These are phyloP conservation scores for Setomelanomma holmii DNA, from an alignment of 2,329 filamentous ascomycete species.

Conservation along the genomic window DNA sequence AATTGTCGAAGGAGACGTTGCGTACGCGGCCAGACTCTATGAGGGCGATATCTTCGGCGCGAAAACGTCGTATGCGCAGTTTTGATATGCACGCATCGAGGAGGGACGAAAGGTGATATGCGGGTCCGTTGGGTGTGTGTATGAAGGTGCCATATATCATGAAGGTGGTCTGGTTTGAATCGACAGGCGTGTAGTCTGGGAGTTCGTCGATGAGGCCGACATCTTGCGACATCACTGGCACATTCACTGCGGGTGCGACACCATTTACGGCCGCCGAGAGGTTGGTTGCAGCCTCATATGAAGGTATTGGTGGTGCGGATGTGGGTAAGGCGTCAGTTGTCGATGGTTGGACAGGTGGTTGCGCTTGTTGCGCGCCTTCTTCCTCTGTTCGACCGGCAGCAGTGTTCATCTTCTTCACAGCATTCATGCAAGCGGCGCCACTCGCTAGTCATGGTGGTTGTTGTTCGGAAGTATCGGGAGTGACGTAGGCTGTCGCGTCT, in stretches of 20 bases:
- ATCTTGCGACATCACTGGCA: background rate
- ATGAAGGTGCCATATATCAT: conserved; percentile 36
- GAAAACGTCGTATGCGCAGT: conserved; percentile 28
- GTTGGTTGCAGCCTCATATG: conserved; percentile 23
- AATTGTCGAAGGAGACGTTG: conserved; percentile 28
- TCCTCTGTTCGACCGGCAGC: background rate
- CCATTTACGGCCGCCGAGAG: conserved; percentile 1
- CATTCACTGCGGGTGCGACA: conserved; percentile 1
- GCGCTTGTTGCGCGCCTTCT: background rate
- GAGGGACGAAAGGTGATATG: conserved; percentile 36
- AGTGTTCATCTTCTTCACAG: conserved; percentile 4
- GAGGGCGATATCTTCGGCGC: conserved; percentile 24
- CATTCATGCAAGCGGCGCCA: background rate
- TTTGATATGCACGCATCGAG: conserved; percentile 26
- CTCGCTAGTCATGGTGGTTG: background rate
- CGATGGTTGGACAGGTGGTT: background rate
- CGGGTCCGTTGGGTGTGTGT: conserved; percentile 27
- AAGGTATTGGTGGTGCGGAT: conserved; percentile 20
- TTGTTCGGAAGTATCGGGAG: conserved; percentile 2
- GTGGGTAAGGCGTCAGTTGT: background rate
- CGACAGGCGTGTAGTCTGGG: conserved; percentile 32
- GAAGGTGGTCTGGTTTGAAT: conserved; percentile 29
- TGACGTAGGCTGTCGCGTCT: conserved; percentile 1
- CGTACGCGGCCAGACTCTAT: conserved; percentile 15
- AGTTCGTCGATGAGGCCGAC: background rate